Conservation (phyloP, 2,329 filamentous ascomycete species). For the Fusarium sp. region DNA sequence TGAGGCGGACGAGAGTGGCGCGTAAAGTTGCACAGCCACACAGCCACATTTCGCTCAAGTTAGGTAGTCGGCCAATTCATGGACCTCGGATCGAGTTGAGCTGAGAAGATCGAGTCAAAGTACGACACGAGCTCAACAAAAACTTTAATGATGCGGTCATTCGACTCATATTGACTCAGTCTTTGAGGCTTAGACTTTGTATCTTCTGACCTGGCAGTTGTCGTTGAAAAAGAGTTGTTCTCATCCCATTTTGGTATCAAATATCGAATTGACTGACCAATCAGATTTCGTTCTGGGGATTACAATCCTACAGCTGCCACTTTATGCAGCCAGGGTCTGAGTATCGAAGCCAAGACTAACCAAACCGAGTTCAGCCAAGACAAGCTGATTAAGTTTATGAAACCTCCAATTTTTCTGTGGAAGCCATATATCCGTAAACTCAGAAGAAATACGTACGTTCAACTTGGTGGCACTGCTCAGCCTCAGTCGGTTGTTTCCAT, state of each 20-base stretch:
- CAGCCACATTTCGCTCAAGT: neutral
- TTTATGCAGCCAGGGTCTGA: constrained; percentile 34
- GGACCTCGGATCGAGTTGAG: neutral
- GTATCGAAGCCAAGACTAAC: constrained; percentile 18
- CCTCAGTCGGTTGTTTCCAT: constrained; percentile 1
- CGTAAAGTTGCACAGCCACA: neutral
- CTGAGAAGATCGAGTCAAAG: neutral
- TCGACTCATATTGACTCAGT: neutral
- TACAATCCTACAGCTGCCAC: constrained; percentile 17
- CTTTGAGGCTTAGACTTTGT: neutral
- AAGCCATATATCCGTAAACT: neutral
- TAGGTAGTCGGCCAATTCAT: neutral
- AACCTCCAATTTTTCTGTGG: neutral
- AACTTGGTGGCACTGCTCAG: constrained; percentile 1
- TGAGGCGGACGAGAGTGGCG: neutral
- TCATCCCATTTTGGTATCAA: constrained; percentile 20
- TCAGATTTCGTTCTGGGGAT: constrained; percentile 2
- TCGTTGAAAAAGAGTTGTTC: constrained; percentile 37
- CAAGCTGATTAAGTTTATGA: constrained; percentile 3
- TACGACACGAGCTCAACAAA: neutral
- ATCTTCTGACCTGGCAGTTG: neutral
- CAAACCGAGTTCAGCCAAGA: constrained; percentile 8
- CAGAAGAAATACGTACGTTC: neutral
- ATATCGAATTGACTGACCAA: constrained; percentile 22
- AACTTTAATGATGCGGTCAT: neutral